phyloP scores from a whole-genome alignment of 2,329 filamentous ascomycete species.

The Pyrenophora tritici-repentis region DNA sequence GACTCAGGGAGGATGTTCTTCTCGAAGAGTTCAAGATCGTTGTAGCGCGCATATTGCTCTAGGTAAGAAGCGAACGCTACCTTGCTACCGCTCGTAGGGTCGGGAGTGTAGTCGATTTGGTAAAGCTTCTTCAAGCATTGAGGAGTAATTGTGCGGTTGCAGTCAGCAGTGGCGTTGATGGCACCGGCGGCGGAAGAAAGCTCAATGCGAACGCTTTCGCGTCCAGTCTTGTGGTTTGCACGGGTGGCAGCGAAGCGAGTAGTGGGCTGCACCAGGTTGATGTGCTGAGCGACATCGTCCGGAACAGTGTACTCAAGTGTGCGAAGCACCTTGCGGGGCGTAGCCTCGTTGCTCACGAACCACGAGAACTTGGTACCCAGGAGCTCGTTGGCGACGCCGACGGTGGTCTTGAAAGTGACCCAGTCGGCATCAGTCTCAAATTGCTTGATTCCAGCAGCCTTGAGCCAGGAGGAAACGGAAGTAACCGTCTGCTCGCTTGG shows the following conservation, averaged over 20 bases:
- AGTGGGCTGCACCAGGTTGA: conserved; percentile 59
- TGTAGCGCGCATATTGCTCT: conserved; percentile 56
- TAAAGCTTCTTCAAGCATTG: conserved; percentile 57
- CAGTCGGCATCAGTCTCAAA: conserved; percentile 48
- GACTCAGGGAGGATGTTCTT: conserved; percentile 43
- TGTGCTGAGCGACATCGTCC: conserved; percentile 44
- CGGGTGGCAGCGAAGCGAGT: conserved; percentile 53
- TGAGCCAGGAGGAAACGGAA: conserved; percentile 53
- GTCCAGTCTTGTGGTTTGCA: conserved; percentile 24
- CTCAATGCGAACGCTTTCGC: conserved; percentile 24
- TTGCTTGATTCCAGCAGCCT: conserved; percentile 45
- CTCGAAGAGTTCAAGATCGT: conserved; percentile 53
- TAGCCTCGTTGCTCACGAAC: conserved; percentile 45
- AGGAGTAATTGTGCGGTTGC: conserved; percentile 49
- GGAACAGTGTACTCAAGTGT: conserved; percentile 51
- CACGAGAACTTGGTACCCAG: conserved; percentile 56
- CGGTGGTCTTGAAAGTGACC: conserved; percentile 47
- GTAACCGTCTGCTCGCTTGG: conserved; percentile 46
- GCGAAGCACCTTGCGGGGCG: conserved; percentile 50
- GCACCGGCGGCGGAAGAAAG: conserved; percentile 18
- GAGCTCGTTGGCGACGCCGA: conserved; percentile 49
- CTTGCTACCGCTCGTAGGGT: conserved; percentile 53
- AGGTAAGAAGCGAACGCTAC: conserved; percentile 60
- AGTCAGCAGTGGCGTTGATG: conserved; percentile 24
- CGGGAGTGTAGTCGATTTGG: conserved; percentile 55